Evolutionary conservation across 345 rosid species (phyloP), one percentile per base, ranked within the genome.

Genomic region (Rhodamnia argentea): DNA sequence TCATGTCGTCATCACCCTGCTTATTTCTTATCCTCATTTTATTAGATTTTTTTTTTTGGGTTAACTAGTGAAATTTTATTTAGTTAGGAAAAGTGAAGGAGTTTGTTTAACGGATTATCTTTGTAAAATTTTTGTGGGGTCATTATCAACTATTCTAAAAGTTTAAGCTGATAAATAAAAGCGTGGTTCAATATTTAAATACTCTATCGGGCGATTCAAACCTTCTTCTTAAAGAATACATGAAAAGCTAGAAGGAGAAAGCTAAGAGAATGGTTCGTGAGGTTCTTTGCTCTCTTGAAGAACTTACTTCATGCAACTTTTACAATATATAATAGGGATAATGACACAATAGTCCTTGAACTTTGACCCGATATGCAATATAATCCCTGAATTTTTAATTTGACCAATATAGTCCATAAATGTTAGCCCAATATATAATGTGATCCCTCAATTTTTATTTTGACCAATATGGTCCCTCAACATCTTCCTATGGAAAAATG

Each of bases 121-220:
- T 20, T 15, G 11, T 29, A 14, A 62, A 62, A 62, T 2, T 15
- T 37, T 29, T 15, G 11, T 15, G 23, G 5, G 42, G 29, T 52
- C 14, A 0, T 0, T 0, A 7, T 2, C 11, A 15, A 10, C 1
- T 20, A 27, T 62, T 15, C 10, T 29, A 62, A 62, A 62, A 6
- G 4, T 16, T 62, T 29, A 29, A 27, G 10, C 8, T 51, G 52
- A 11, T 52, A 13, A 1, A 52, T 52, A 1, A 52, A 52, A 52
- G 3, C 0, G 11, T 0, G 1, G 22, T 37, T 0, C 8, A 7
- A 29, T 29, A 62, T 13, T 2, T 13, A 27, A 60, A 27, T 1
- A 60, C 2, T 16, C 2, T 1, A 62, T 15, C 22, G 7, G 2
- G 3, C 7, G 18, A 13, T 60, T 60, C 5, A 27, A 60, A 60